Evolutionary conservation across 2,329 filamentous ascomycete species (phyloP), one percentile per base, ranked within the genome.

Genomic region (Alternaria triticina): DNA sequence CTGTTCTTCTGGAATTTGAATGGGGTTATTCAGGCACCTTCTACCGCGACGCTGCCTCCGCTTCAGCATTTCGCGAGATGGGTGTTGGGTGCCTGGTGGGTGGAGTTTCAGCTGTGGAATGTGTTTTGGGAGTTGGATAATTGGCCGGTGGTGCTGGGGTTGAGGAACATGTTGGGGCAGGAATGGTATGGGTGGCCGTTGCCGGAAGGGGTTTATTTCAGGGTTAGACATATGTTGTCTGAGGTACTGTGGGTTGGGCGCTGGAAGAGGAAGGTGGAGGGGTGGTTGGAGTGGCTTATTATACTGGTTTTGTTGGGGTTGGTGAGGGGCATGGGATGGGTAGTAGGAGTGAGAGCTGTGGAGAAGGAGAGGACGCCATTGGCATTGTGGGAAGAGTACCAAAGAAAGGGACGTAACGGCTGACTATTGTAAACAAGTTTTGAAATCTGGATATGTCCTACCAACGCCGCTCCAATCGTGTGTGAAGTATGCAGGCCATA

Each of bases 1-100:
- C 62, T 84, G 0, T 86, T 86, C 71, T 86, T 86, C 65, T 82
- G 83, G 76, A 85, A 85, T 54, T 59, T 86, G 25, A 85, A 86
- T 45, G 81, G 81, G 0, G 67, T 84, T 6, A 54, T 69, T 17
- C 54, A 54, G 5, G 17, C 22, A 27, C 36, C 50, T 5, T 43
- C 59, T 5, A 57, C 49, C 3, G 4, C 13, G 12, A 44, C n/a
- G 1, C 36, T 45, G 22, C 27, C 54, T 8, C 22, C 17, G 11
- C n/a, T 9, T 43, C 7, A 68, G 20, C 20, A 17, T 7, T 1
- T 59, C 10, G 59, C 56, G 22, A 59, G 54, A 44, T 23, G 22
- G 28, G 2, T 64, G 22, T 23, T 73, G 15, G 57, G 64, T 9
- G 28, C 51, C 2, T 64, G 61, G 43, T 74, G 72, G 69, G 51